Conservation (phyloP, 2,329 filamentous ascomycete species). For the Zymoseptoria ardabiliae region DNA sequence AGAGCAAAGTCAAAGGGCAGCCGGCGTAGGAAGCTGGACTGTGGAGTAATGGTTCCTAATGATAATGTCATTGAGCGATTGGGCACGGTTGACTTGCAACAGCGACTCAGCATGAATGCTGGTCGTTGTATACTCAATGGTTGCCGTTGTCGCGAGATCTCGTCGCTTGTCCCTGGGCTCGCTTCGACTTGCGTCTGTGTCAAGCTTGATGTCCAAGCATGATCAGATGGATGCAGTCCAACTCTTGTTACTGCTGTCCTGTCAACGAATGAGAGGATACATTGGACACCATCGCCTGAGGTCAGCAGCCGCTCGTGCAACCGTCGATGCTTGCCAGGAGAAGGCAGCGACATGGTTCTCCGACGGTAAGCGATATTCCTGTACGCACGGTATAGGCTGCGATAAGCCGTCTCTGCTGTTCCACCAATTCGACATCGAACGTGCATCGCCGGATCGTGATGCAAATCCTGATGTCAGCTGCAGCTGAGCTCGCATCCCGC, state of each 20-base stretch:
- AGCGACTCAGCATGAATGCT: neutral
- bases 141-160: neutral
- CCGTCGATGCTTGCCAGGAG: no score
- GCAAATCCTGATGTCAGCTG: no score
- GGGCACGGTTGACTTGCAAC: neutral
- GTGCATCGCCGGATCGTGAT: no score
- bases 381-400: no score
- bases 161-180: no score
- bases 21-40: conserved; percentile 2
- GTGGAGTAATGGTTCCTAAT: neutral
- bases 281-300: no score
- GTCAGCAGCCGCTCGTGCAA: neutral
- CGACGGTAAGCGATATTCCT: no score
- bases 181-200: no score
- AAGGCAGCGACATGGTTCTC: no score
- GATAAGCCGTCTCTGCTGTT: no score
- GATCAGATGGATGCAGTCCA: neutral
- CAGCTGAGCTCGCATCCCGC: no score
- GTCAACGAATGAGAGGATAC: neutral
- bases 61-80: neutral
- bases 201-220: neutral
- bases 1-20: conserved; percentile 15
- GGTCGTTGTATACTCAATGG: neutral
- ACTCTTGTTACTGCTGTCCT: neutral
- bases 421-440: no score